Conservation (phyloP, 2,329 filamentous ascomycete species). For the Ophiognomonia clavigignenti-juglandacearum region DNA sequence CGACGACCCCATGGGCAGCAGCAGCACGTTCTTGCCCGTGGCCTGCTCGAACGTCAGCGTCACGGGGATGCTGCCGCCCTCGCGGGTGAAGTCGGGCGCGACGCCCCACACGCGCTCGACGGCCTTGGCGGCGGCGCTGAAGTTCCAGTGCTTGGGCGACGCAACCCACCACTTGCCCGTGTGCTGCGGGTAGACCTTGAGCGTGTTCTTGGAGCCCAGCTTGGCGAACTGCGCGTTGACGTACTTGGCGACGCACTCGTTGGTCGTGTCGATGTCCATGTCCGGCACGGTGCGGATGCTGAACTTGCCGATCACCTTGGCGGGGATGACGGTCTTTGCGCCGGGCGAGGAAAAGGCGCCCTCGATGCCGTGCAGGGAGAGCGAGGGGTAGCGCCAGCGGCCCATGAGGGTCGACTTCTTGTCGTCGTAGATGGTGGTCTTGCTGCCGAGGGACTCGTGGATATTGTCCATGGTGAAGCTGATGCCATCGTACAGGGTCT, state of each 20-base stretch:
- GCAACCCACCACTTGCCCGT: conserved; percentile 99
- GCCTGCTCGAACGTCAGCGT: conserved; percentile 97
- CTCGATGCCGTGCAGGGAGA: conserved; percentile 92
- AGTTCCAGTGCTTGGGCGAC: conserved; percentile 98
- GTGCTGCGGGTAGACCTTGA: conserved; percentile 79
- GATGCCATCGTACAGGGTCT: conserved; percentile 81
- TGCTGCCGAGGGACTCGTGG: conserved; percentile 83
- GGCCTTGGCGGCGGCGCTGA: conserved; percentile 89
- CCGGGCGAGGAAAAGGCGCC: conserved; percentile 90
- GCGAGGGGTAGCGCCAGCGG: conserved; percentile 89
- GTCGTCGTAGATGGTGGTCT: conserved; percentile 79
- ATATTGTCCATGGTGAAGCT: conserved; percentile 95
- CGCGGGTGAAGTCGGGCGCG: conserved; percentile 89
- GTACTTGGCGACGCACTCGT: conserved; percentile 77
- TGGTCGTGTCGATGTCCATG: conserved; percentile 91
- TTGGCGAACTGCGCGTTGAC: conserved; percentile 81
- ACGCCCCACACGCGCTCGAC: conserved; percentile 92
- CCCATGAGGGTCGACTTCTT: conserved; percentile 94
- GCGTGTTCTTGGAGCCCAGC: conserved; percentile 85
- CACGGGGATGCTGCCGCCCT: conserved; percentile 96
- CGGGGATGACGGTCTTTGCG: conserved; percentile 97
- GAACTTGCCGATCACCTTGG: conserved; percentile 97
- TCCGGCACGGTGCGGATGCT: conserved; percentile 95
- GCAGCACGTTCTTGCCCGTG: conserved; percentile 93
- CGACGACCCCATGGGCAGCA: conserved; percentile 94